Evolutionary conservation across 1,284 basidiomycete genomes (phyloP).

Genomic region (Schizophyllum commune): DNA sequence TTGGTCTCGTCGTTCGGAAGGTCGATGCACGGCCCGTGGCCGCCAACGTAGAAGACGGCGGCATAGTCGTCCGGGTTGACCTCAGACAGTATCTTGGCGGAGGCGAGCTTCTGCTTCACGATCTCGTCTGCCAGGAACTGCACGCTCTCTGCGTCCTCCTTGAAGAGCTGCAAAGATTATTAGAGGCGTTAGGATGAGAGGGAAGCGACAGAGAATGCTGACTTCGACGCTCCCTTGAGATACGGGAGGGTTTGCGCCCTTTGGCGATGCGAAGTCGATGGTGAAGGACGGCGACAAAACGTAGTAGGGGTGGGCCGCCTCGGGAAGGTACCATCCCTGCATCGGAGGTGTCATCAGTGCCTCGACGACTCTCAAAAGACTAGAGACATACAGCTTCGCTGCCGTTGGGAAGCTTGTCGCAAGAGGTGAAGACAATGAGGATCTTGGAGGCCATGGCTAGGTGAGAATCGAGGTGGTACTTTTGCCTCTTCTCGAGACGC

Average conservation of each 20-base stretch:
- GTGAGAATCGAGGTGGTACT: neutral
- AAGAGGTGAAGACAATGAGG: slow-evolving; percentile 74
- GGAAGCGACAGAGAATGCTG: neutral
- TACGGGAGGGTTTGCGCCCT: slow-evolving; percentile 67
- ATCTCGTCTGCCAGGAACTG: slow-evolving; percentile 58
- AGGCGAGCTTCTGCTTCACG: slow-evolving; percentile 50
- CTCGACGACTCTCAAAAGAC: neutral
- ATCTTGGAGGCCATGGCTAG: slow-evolving; percentile 18
- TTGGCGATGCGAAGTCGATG: slow-evolving; percentile 68
- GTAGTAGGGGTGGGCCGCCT: slow-evolving; percentile 80
- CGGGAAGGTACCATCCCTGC: slow-evolving; percentile 65
- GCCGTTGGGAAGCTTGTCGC: slow-evolving; percentile 52
- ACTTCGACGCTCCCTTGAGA: slow-evolving; percentile 56
- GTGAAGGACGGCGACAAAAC: slow-evolving; percentile 46
- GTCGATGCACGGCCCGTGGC: slow-evolving; percentile 68
- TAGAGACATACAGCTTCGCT: slow-evolving; percentile 39
- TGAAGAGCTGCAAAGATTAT: slow-evolving; percentile 35
- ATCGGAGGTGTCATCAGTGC: slow-evolving; percentile 2
- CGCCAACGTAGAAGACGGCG: slow-evolving; percentile 75
- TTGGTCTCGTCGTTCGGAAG: slow-evolving; percentile 52
- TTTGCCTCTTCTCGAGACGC: too few relatives aligned
- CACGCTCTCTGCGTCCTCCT: slow-evolving; percentile 50
- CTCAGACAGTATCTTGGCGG: slow-evolving; percentile 54
- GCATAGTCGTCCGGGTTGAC: slow-evolving; percentile 57
- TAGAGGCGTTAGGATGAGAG: neutral